Percentiles rank a stretch among this genome's conserved stretches.
Evolutionary conservation across 805 yeast species (phyloP).

Genomic region (Millerozyma acaciae): DNA sequence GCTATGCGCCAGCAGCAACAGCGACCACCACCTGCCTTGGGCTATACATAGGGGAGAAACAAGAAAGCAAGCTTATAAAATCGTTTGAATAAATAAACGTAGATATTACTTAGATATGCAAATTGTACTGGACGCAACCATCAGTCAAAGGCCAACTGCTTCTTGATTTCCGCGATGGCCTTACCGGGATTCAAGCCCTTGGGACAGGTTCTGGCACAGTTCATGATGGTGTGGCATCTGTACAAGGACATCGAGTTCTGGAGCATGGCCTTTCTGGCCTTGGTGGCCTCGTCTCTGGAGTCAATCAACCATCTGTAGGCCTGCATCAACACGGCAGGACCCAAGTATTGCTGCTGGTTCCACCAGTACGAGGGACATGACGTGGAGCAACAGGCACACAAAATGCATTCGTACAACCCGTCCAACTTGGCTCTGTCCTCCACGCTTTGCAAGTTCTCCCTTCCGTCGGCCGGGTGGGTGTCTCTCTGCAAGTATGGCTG

Average conservation of each 20-base stretch:
- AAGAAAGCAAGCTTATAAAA: too few relatives aligned
- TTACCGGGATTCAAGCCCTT: slow-evolving; percentile 97
- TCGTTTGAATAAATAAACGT: too few relatives aligned
- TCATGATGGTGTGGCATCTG: slow-evolving; percentile 99
- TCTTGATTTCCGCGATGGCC: slow-evolving; percentile 97
- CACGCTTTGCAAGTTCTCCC: slow-evolving; percentile 85
- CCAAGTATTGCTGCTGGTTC: slow-evolving; percentile 98
- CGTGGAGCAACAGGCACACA: slow-evolving; percentile 98
- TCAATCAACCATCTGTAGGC: slow-evolving; percentile 99
- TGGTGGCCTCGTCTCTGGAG: slow-evolving; percentile 89
- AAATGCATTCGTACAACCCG: slow-evolving; percentile 94
- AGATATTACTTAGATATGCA: too few relatives aligned
- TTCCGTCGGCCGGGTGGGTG: slow-evolving; percentile 78
- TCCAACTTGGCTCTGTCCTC: slow-evolving; percentile 95
- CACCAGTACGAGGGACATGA: slow-evolving; percentile 99
- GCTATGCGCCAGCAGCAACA: too few relatives aligned
- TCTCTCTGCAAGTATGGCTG: slow-evolving; percentile 93
- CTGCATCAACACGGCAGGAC: slow-evolving; percentile 99
- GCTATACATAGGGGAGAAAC: too few relatives aligned
- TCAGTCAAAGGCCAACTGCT: slow-evolving; percentile 78
- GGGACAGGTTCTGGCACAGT: slow-evolving; percentile 97
- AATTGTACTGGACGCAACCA: not conserved
- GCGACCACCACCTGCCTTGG: too few relatives aligned
- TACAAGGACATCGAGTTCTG: slow-evolving; percentile 96
- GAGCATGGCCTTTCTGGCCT: slow-evolving; percentile 77